Base-by-base conservation (phyloP, 257 asterid species). In the Schizonepeta tenuifolia region DNA sequence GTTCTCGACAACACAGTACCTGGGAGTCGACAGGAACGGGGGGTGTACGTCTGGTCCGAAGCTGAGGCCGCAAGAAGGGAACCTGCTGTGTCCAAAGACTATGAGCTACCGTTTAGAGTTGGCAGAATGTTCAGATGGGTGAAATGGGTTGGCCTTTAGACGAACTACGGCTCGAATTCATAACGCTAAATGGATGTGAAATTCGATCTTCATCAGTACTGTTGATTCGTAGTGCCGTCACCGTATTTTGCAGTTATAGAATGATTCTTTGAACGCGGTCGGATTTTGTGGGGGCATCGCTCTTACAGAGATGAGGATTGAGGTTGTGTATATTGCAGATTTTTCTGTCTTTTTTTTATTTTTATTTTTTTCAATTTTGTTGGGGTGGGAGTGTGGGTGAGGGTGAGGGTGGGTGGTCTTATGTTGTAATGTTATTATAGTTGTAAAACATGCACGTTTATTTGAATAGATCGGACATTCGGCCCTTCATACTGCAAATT, bases 1-100 rank as follows among this genome's bases (percentile, higher is more conserved):
- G 65, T 92, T 43, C 93, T 95, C 3, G 99, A 95, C 80, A 95
- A 92, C 82, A 95, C 98, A 0, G 98, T 90, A 3, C 97, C 98
- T 0, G 99, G 99, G 20, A 92, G 94, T 66, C 83, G 53, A 43
- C 99, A 95, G 73, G 98, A 95, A 83, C 91, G 98, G 0, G 98
- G 99, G 31, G 90, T 87, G 69, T 95, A 95, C 2, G 91, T 85
- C 1, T 95, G 99, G 99, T 86, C 98, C 6, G 97, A 95, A 53
- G 59, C 90, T 0, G 99, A 95, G 76, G 83, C 96, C 71, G 99
- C 98, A 13, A 87, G 96, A 79, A 90, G 96, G 57, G 99, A 95
- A 43, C 96, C 99, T 21, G 92, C 96, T 1, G 96, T 92, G 21
- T 85, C 83, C 33, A 87, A 88, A 72, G 99, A 92, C 83, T 95